Conservation (phyloP, 352 stramenopile species). For the Phytophthora brassicae region DNA sequence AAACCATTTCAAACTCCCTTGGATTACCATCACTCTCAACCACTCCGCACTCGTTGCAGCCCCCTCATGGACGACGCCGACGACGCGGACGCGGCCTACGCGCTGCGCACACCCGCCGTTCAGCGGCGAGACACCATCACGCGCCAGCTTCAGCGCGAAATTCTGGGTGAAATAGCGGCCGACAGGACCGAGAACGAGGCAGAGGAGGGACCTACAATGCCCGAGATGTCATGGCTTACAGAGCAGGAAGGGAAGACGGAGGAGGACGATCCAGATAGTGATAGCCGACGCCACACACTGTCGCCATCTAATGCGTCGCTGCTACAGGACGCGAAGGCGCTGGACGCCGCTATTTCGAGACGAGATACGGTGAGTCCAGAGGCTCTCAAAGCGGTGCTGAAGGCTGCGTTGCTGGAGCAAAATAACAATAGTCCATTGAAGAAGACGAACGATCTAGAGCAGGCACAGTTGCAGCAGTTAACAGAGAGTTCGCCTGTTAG, state of each 20-base stretch:
- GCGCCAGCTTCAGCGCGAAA: conserved; percentile 64
- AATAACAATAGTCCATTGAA: neutral
- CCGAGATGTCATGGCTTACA: too few relatives aligned
- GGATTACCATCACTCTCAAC: neutral
- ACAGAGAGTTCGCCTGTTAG: too few relatives aligned
- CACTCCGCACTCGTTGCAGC: neutral
- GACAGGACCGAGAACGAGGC: neutral
- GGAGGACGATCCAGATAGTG: too few relatives aligned
- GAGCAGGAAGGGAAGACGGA: conserved; percentile 11
- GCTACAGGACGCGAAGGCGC: conserved; percentile 22
- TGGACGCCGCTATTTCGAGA: conserved; percentile 31
- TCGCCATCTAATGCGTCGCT: conserved; percentile 39
- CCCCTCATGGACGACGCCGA: conserved; percentile 17
- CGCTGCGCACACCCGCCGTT: conserved; percentile 33
- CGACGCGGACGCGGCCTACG: conserved; percentile 26
- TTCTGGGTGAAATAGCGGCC: conserved; percentile 36
- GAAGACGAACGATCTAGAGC: conserved; percentile 4
- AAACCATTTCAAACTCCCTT: neutral
- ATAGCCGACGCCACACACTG: too few relatives aligned
- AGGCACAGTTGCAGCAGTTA: neutral
- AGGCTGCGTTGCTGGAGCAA: conserved; percentile 1
- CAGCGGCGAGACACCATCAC: conserved; percentile 51
- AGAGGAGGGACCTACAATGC: neutral
- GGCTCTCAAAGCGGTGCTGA: conserved; percentile 37
- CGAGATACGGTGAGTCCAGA: conserved; percentile 37